Conservation (phyloP, 495 filamentous ascomycete species). For the Glarea lozoyensis region DNA sequence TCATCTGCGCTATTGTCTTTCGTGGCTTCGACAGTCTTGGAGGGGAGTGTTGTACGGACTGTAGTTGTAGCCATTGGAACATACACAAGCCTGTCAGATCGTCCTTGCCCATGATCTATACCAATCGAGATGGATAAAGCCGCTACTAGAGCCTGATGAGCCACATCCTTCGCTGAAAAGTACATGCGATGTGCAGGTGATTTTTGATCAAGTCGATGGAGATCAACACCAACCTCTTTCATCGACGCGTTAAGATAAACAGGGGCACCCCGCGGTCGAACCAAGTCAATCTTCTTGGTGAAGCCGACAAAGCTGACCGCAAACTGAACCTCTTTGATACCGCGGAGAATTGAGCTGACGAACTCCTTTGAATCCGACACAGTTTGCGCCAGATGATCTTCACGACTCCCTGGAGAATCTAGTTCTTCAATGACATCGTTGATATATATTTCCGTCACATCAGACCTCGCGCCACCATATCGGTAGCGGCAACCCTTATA, state of each 20-base stretch:
- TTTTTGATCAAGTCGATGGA: conserved; percentile 86
- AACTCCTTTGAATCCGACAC: conserved; percentile 94
- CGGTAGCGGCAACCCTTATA: conserved; percentile 30
- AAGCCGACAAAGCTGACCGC: conserved; percentile 88
- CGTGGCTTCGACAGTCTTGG: conserved; percentile 79
- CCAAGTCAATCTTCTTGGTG: conserved; percentile 61
- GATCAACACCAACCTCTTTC: conserved; percentile 90
- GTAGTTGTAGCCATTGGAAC: conserved; percentile 98
- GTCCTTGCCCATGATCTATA: conserved; percentile 77
- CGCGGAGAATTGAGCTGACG: conserved; percentile 77
- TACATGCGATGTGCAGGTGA: conserved; percentile 98
- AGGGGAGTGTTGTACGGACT: conserved; percentile 86
- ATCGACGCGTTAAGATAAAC: conserved; percentile 81
- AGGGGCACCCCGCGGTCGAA: conserved; percentile 55
- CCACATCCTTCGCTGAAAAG: conserved; percentile 85
- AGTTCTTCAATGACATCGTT: conserved; percentile 72
- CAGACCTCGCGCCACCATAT: conserved; percentile 26
- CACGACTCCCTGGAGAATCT: conserved; percentile 59
- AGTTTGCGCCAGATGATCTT: conserved; percentile 70
- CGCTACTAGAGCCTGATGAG: conserved; percentile 88
- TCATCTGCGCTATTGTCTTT: conserved; percentile 70
- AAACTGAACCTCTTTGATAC: conserved; percentile 93
- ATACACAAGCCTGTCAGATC: conserved; percentile 80
- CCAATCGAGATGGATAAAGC: conserved; percentile 88
- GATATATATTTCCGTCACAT: conserved; percentile 47